These are phyloP conservation scores for Sonneratia alba DNA, from an alignment of 345 rosid genomes.

Conservation along the genomic window DNA sequence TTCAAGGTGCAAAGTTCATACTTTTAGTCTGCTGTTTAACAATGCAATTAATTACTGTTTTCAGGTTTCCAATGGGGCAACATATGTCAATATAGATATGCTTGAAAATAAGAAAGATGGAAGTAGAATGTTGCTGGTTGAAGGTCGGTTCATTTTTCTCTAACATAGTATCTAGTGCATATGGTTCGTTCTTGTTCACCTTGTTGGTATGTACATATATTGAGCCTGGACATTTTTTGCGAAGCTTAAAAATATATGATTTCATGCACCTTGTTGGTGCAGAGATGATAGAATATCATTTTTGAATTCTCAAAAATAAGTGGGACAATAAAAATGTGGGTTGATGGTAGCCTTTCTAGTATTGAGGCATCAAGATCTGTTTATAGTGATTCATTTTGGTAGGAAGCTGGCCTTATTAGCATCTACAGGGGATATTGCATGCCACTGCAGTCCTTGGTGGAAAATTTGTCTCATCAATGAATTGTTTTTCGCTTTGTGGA, in stretches of 20 bases:
- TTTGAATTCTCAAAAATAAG: not conserved
- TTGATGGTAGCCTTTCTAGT: not conserved
- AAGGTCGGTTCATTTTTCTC: slow-evolving; percentile 33
- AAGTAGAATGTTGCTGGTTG: slow-evolving; percentile 60
- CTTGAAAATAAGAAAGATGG: slow-evolving; percentile 53
- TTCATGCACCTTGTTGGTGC: too few relatives aligned
- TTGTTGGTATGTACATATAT: not conserved
- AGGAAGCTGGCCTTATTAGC: too few relatives aligned
- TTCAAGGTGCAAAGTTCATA: not conserved
- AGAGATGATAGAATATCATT: too few relatives aligned
- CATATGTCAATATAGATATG: slow-evolving; percentile 66
- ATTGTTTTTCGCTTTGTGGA: not conserved
- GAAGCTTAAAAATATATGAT: not conserved
- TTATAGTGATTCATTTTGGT: not conserved
- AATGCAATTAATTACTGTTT: not conserved
- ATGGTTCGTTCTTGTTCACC: not conserved
- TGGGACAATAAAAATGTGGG: not conserved
- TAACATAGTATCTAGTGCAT: not conserved
- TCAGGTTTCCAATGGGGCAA: slow-evolving; percentile 80
- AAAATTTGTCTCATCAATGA: not conserved
- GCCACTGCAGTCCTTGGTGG: not conserved
- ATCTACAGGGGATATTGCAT: too few relatives aligned
- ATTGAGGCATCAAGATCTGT: not conserved
- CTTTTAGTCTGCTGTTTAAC: not conserved
- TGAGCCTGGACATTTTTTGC: not conserved